Evolutionary conservation across 176 grass and related monocot species (phyloP).

Genomic region (sorghum (Sorghum bicolor)): Sorghum_bicolor_NCBIv3 NC_012872.2:70834501-70835000

Average conservation of each 20-base stretch:
- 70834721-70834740: constrained; percentile 67
- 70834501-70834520: neutral
- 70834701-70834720: constrained; percentile 70
- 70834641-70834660: constrained; percentile 74
- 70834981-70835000: neutral
- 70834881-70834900: constrained; percentile 57
- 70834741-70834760: constrained; percentile 14
- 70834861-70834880: constrained; percentile 39
- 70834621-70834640: constrained; percentile 42
- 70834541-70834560: constrained; percentile 53
- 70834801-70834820: constrained; percentile 43
- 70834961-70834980: neutral
- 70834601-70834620: constrained; percentile 44
- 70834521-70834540: constrained; percentile 19
- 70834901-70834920: constrained; percentile 27
- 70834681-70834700: neutral
- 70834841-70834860: constrained; percentile 57
- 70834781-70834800: constrained; percentile 59
- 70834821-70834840: constrained; percentile 50
- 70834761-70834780: constrained; percentile 45
- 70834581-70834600: constrained; percentile 67
- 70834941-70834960: constrained; percentile 56
- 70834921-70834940: constrained; percentile 43
- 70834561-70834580: constrained; percentile 53
- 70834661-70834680: constrained; percentile 43